Evolutionary conservation across 2,329 filamentous ascomycete genomes (phyloP).

Genomic region (Onygena corvina): DNA sequence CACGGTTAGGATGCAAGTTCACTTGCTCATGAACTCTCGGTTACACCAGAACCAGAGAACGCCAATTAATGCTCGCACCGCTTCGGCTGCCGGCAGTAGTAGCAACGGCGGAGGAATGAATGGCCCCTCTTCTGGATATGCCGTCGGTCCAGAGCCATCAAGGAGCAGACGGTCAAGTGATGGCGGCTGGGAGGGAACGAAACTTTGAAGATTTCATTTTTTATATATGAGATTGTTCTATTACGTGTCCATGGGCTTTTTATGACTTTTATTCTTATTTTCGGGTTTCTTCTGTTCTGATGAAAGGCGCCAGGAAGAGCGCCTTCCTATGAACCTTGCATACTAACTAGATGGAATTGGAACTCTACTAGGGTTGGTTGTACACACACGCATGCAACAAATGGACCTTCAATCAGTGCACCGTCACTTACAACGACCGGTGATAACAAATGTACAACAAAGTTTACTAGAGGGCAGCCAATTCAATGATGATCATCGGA

Average conservation of each 20-base stretch:
- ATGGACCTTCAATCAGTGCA: too few relatives aligned
- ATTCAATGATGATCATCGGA: not conserved
- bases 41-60: constrained; percentile 35
- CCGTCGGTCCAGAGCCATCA: constrained; percentile 4
- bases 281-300: not conserved
- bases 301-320: not conserved
- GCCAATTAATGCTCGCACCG: constrained; percentile 11
- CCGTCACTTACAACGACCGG: too few relatives aligned
- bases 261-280: not conserved
- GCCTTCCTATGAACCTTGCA: not conserved
- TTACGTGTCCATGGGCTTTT: not conserved
- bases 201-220: constrained; percentile 17
- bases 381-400: too few relatives aligned
- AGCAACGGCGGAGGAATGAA: constrained; percentile 11
- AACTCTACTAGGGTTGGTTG: too few relatives aligned
- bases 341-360: not conserved
- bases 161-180: constrained; percentile 30
- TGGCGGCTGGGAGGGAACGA: constrained; percentile 33
- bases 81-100: constrained; percentile 10
- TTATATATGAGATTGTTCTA: not conserved
- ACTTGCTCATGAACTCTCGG: constrained; percentile 50
- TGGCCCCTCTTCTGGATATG: constrained; percentile 15
- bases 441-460: not conserved
- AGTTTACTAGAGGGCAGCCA: not conserved
- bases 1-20: constrained; percentile 48